Conservation (phyloP, 306 rosid species). For the Gastrolobium bilobum region DNA sequence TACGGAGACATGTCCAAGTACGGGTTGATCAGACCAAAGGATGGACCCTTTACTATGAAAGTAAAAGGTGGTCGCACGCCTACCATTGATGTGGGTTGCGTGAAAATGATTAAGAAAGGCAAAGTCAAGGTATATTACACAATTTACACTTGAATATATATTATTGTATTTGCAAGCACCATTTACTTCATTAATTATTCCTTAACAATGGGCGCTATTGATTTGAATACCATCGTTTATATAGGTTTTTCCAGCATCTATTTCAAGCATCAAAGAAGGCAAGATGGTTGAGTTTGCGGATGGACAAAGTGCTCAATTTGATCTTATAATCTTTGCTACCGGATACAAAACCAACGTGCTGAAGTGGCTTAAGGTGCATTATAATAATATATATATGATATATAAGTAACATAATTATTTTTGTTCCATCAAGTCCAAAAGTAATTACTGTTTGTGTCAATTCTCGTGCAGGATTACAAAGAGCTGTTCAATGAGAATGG, state of each 20-base stretch:
- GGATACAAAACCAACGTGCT: conserved; percentile 69
- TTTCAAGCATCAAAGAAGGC: conserved; percentile 47
- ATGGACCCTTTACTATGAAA: conserved; percentile 68
- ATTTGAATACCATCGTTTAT: not conserved
- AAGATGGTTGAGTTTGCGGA: conserved; percentile 51
- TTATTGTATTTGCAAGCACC: not conserved
- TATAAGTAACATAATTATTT: not conserved
- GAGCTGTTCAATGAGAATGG: conserved; percentile 63
- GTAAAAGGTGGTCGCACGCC: conserved; percentile 59
- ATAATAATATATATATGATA: not conserved
- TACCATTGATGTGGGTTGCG: conserved; percentile 74
- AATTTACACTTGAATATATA: not conserved
- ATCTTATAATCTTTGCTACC: conserved; percentile 74
- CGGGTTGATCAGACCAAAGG: conserved; percentile 60
- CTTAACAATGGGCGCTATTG: too few relatives aligned
- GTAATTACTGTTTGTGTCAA: not conserved
- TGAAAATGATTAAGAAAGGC: conserved; percentile 53
- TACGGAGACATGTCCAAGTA: conserved; percentile 58
- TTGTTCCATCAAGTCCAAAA: not conserved
- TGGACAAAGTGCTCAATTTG: conserved; percentile 52
- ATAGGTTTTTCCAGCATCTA: conserved; percentile 58
- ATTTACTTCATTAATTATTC: not conserved
- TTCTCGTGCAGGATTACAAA: conserved; percentile 57
- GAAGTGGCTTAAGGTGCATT: conserved; percentile 72
- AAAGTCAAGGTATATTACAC: conserved; percentile 57